phyloP scores from a whole-genome alignment of 2,329 filamentous ascomycete species.

The Ophiostoma sp. region DNA sequence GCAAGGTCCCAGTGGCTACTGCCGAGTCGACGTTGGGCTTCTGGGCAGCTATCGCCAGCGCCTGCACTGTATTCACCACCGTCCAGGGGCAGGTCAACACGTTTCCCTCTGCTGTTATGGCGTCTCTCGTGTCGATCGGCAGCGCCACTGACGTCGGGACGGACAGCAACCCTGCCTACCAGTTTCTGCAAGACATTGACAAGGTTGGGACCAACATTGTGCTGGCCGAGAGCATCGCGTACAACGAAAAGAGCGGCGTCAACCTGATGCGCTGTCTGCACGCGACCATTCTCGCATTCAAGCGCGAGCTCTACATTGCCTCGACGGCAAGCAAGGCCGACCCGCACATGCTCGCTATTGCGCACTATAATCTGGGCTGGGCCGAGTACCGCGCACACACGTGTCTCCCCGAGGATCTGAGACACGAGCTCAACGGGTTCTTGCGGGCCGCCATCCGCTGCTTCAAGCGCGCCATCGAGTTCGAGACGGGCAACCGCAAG shows the following conservation, averaged over 20 bases:
- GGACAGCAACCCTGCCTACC: constrained; percentile 43
- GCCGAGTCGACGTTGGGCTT: constrained; percentile 73
- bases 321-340: constrained; percentile 67
- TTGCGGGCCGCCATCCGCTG: constrained; percentile 77
- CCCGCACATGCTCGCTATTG: constrained; percentile 83
- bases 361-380: constrained; percentile 96
- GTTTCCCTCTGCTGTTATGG: constrained; percentile 57
- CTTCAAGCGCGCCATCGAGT: constrained; percentile 93
- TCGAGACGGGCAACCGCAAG: constrained; percentile 88
- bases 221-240: constrained; percentile 41
- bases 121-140: constrained; percentile 48
- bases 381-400: constrained; percentile 77
- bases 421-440: constrained; percentile 60
- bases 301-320: constrained; percentile 72
- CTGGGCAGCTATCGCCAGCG: constrained; percentile 89
- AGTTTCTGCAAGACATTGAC: constrained; percentile 65
- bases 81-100: constrained; percentile 62
- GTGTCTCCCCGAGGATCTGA: constrained; percentile 51
- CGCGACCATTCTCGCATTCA: constrained; percentile 76
- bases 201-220: constrained; percentile 47
- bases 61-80: constrained; percentile 75
- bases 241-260: constrained; percentile 45
- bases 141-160: neutral
- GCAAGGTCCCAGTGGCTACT: constrained; percentile 54
- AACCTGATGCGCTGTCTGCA: constrained; percentile 58